A percentile compares a stretch with the other conserved stretches of the same genome.
These are phyloP conservation scores for Malus sylvestris DNA, from an alignment of 306 rosid species.

Conservation along the genomic window DNA sequence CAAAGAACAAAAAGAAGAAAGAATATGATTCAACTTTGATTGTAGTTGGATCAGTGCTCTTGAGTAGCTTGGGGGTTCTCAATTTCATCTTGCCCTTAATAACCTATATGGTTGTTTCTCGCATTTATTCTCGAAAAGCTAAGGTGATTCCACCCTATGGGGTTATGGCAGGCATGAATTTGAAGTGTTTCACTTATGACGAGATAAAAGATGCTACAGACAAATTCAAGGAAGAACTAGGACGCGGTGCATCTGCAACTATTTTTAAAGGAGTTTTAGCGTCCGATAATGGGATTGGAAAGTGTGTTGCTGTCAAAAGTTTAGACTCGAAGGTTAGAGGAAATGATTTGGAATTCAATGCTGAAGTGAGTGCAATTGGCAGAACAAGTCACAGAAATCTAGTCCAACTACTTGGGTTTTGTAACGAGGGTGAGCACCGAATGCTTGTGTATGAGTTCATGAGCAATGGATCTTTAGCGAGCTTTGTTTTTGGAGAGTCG, in stretches of 20 bases:
- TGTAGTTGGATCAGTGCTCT: constrained; percentile 10
- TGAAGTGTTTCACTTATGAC: constrained; percentile 11
- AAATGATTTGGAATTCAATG: constrained; percentile 35
- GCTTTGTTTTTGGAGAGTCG: too few relatives aligned
- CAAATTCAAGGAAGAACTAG: constrained; percentile 25
- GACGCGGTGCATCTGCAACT: constrained; percentile 20
- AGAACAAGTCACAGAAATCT: constrained; percentile 26
- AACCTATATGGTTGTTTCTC: neutral
- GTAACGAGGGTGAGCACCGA: neutral
- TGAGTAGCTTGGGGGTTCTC: constrained; percentile 14
- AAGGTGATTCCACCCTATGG: neutral
- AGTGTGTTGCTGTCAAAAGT: constrained; percentile 34
- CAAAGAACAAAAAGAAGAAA: neutral
- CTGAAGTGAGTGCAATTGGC: constrained; percentile 25
- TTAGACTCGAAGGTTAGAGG: constrained; percentile 20
- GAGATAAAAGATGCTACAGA: constrained; percentile 21
- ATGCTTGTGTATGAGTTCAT: too few relatives aligned
- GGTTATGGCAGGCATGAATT: neutral
- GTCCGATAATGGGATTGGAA: neutral
- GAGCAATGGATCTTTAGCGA: too few relatives aligned
- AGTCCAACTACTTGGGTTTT: constrained; percentile 13
- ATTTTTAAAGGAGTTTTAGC: constrained; percentile 23
- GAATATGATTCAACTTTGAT: constrained; percentile 6
- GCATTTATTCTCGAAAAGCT: neutral
- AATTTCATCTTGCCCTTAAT: neutral